These are phyloP conservation scores for Balakata baccata DNA, from an alignment of 345 rosid species.

Conservation along the genomic window DNA sequence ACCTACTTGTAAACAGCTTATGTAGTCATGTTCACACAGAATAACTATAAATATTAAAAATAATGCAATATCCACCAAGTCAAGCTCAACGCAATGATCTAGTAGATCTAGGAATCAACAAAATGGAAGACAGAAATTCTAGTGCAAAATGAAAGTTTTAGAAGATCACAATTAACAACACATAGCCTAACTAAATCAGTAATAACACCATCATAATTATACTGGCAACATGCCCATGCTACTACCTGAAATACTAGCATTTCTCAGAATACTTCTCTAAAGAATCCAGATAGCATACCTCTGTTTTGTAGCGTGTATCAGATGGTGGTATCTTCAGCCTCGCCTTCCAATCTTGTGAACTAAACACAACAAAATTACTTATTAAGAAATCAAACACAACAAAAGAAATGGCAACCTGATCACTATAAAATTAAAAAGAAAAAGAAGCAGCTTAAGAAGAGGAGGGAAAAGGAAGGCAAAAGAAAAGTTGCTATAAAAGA, in stretches of 20 bases:
- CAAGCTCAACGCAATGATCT: background rate
- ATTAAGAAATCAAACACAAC: background rate
- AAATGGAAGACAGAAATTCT: background rate
- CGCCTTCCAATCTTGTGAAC: conserved; percentile 92
- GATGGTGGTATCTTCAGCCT: conserved; percentile 64
- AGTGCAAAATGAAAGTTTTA: background rate
- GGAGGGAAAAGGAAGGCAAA: background rate
- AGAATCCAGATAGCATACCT: conserved; percentile 45
- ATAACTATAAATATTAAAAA: background rate
- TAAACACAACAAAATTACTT: conserved; percentile 17
- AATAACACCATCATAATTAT: background rate
- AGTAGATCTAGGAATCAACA: background rate
- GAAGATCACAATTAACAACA: background rate
- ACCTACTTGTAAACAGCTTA: background rate
- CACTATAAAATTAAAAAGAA: background rate
- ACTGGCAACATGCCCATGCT: background rate
- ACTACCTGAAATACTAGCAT: background rate
- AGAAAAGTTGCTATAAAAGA: background rate
- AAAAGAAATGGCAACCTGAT: too few species aligned
- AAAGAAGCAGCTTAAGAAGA: background rate
- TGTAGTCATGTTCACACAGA: background rate
- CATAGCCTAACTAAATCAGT: background rate
- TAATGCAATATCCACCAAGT: background rate
- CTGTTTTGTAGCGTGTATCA: conserved; percentile 77
- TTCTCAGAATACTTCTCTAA: background rate